Base-by-base conservation (phyloP, 1,284 basidiomycete genomes). In the Anthracocystis walkeri region DNA sequence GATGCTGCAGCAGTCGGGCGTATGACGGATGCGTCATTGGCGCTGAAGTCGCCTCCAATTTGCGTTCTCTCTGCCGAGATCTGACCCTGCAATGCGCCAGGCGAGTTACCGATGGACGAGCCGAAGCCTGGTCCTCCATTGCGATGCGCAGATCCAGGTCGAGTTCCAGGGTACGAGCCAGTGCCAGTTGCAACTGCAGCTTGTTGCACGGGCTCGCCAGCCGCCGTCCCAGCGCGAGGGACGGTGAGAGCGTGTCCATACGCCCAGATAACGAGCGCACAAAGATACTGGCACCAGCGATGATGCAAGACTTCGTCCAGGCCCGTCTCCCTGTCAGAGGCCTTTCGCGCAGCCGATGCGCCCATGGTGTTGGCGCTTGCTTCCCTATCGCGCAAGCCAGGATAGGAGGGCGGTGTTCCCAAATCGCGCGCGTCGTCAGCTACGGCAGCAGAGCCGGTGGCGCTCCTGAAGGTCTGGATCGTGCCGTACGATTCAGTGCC, bases 221-320 rank as follows among this genome's bases (percentile, higher is more conserved):
- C 52, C 14, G 58, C 50, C 4, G 59, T 7, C 29, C 41, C 55
- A 6, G 25, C 38, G 23, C 73, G 67, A 7, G 72, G 75, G 12
- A 33, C 62, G n/a, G 75, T 59, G 18, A 78, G 48, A 3, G 77
- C 77, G 35, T 79, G 75, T 16, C 75, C 74, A 23, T 79, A 79
- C 0, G 74, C 77, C 77, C 77, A 79, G 29, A 77, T 70, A 53
- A 77, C 67, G 12, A 79, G 67, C 25, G 77, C 71, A 38, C 77
- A 79, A 0, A 75, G 41, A 38, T 79, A 79, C 50, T 79, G 77
- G 38, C 69, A 65, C 76, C 73, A 78, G 31, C 68, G 72, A 54
- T 80, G 76, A 57, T 76, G 78, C 44, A 78, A 45, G 8, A 78
- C 63, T 29, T 78, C 77, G 38, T 80, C 78, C 3, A 78, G 53